Evolutionary conservation across 202 grass and related monocot species (phyloP), one percentile per base, ranked within the genome.

Genomic region (Brachypodium distachyon): DNA sequence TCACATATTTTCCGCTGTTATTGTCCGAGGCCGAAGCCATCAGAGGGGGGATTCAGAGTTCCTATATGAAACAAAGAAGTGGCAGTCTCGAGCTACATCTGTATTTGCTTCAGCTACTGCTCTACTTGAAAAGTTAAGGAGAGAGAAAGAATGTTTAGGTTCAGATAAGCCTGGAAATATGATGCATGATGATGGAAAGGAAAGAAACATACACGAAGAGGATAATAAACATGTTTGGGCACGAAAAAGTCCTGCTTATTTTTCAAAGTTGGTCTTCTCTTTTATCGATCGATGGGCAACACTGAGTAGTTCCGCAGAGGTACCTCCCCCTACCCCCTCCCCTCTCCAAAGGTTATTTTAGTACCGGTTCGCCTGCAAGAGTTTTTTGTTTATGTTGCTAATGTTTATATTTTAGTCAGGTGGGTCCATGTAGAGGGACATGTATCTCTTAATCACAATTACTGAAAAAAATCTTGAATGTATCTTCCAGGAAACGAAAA

Each of bases 21-120:
- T 95, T 83, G 83, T 88, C 74, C 81, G 67, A 85, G 85, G 85
- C 43, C 81, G 81, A 85, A 86, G 75, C 80, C 74, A 90, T 85
- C 85, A 76, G 26, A 90, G 89, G 73, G 85, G 81, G 34, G 89
- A 99, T 65, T 92, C 92, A 36, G 89, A 99, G 52, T 95, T 88
- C 71, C 82, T 99, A 25, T 93, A 83, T 11, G 96, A 95, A 77
- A 89, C 92, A 42, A 98, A 89, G 74, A 98, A 92, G 62, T 91
- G 91, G 83, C 96, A 99, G 49, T 90, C 92, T 78, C 77, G 85
- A 73, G 81, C 83, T 70, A 87, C 92, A 78, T 95, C 92, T 65
- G 92, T 95, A 60, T 99, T 95, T 99, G 92, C 92, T 80, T 99
- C 96, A 67, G 96, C 92, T 44, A 99, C 91, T 81, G 96, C 91